These are phyloP conservation scores for Triticum turgidum DNA, from an alignment of 176 grass and related monocot species.

Conservation along the genomic window DNA sequence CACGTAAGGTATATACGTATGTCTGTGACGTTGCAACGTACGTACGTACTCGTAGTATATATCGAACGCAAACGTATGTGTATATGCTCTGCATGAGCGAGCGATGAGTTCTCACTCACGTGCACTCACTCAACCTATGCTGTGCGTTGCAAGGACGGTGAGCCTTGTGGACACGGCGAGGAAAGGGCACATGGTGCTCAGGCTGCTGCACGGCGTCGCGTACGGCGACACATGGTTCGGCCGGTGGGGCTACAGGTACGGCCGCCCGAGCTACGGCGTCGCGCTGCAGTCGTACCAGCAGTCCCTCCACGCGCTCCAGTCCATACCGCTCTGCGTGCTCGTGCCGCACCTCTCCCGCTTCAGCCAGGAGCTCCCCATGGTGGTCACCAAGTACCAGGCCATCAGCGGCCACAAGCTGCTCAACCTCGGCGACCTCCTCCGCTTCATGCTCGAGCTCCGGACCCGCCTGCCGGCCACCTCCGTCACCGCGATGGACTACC, in stretches of 20 bases:
- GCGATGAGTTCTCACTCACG: not conserved
- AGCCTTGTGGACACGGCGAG: constrained; percentile 68
- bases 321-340: constrained; percentile 60
- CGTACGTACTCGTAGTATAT: too few relatives aligned
- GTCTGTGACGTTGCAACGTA: not conserved
- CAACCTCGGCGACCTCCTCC: constrained; percentile 67
- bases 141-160: constrained; percentile 53
- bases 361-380: constrained; percentile 55
- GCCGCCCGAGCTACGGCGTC: constrained; percentile 62
- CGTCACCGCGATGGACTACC: constrained; percentile 61
- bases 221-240: constrained; percentile 88
- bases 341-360: constrained; percentile 50
- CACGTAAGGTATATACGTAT: constrained; percentile 56
- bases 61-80: not conserved
- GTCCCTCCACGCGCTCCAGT: constrained; percentile 65
- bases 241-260: constrained; percentile 79
- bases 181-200: constrained; percentile 74
- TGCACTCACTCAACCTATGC: not conserved
- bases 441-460: constrained; percentile 88
- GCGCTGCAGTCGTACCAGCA: constrained; percentile 59
- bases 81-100: not conserved
- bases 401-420: constrained; percentile 63
- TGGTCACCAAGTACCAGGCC: constrained; percentile 74
- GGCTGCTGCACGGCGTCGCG: constrained; percentile 71
- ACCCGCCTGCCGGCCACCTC: constrained; percentile 51